A percentile compares a stretch with the other conserved stretches of the same genome.
Evolutionary conservation across 208 protist genomes (phyloP).

Genomic region (Zelonia costaricensis): DNA sequence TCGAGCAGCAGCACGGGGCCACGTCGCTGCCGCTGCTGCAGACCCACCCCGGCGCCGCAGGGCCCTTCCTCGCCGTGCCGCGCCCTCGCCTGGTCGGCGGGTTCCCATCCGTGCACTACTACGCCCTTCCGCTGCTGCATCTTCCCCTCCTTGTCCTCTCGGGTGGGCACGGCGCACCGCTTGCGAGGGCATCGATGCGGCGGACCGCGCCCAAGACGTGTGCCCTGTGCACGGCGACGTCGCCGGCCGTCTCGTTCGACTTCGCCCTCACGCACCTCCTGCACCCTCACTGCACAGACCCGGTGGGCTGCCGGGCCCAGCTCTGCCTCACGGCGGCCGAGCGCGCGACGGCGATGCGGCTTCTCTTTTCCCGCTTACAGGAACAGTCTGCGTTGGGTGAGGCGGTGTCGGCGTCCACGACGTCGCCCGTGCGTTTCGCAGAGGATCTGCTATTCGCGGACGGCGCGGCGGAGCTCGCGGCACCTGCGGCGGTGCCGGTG

Average conservation of each 20-base stretch:
- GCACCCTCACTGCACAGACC: conserved; percentile 29
- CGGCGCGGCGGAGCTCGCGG: no score
- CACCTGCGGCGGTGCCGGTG: no score
- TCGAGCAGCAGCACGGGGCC: conserved; percentile 26
- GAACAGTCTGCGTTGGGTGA: not conserved
- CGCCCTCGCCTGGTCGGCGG: conserved; percentile 40
- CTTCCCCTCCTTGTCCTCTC: conserved; percentile 37
- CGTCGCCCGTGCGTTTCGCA: no score
- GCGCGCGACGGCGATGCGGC: not conserved
- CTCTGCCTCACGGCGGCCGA: conserved; percentile 24
- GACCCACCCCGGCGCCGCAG: not conserved
- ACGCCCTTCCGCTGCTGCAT: conserved; percentile 55
- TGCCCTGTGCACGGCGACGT: conserved; percentile 1
- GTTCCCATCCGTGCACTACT: conserved; percentile 63
- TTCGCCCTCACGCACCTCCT: conserved; percentile 20
- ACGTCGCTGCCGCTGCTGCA: conserved; percentile 38
- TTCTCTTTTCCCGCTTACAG: conserved; percentile 2
- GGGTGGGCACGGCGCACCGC: not conserved
- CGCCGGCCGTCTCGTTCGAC: conserved; percentile 5
- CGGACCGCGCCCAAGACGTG: not conserved
- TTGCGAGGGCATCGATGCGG: no score
- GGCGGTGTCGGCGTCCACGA: no score
- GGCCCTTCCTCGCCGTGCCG: conserved; percentile 33
- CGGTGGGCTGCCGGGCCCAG: conserved; percentile 1
- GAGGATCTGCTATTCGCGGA: no score